Conservation (phyloP, 306 rosid genomes). For the Boehmeria nivea region DNA sequence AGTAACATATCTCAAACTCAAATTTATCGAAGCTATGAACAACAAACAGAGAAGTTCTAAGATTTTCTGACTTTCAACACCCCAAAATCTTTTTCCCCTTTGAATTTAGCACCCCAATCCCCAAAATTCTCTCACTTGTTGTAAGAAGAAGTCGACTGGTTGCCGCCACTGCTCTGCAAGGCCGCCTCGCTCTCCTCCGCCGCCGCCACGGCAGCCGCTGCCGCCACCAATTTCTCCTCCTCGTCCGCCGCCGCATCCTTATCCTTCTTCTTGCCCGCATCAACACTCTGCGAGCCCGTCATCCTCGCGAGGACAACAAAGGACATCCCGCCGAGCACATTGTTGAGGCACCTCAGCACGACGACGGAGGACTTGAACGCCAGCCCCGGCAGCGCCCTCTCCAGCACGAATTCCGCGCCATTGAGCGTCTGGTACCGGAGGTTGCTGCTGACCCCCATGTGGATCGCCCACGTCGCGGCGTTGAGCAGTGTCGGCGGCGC, state of each 20-base stretch:
- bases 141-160: slow-evolving; percentile 38
- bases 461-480: slow-evolving; percentile 80
- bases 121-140: slow-evolving; percentile 43
- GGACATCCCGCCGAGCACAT: slow-evolving; percentile 81
- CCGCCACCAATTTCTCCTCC: slow-evolving; percentile 47
- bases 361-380: slow-evolving; percentile 79
- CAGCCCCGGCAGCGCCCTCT: slow-evolving; percentile 54
- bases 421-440: slow-evolving; percentile 83
- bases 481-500: slow-evolving; percentile 77
- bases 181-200: slow-evolving; percentile 38
- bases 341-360: slow-evolving; percentile 69
- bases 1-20: not conserved
- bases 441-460: slow-evolving; percentile 87
- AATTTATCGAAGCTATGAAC: too few species aligned
- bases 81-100: too few species aligned
- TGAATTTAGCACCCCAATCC: too few species aligned
- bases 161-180: too few species aligned
- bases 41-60: too few species aligned
- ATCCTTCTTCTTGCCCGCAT: slow-evolving; percentile 16
- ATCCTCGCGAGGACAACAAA: slow-evolving; percentile 78
- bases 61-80: too few species aligned
- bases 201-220: slow-evolving; percentile 33
- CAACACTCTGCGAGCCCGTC: slow-evolving; percentile 71
- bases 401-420: slow-evolving; percentile 68
- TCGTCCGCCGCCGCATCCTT: slow-evolving; percentile 32